Base-by-base conservation (phyloP, 2,329 filamentous ascomycete genomes). In the Camptophora hylomeconis region DNA sequence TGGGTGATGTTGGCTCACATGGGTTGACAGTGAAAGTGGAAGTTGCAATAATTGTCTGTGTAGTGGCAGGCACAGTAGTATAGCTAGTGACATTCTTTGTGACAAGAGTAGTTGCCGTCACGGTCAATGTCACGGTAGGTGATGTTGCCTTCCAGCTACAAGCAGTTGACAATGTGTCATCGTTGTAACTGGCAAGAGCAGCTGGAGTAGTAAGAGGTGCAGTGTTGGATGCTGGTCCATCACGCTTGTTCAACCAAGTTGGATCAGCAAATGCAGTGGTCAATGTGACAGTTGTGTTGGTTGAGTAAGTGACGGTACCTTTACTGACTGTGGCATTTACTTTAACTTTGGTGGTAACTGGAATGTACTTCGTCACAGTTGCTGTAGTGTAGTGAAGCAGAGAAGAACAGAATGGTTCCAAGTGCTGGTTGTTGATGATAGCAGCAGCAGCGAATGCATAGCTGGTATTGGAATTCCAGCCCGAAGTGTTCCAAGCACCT, bases 91-190 rank as follows among this genome's bases (percentile, higher is more conserved):
- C 20, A 18, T 17, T 19, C 5, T n/a, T 23, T 3, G 28, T 31
- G 10, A 18, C 28, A n/a, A 17, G 24, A n/a, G 22, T 19, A 5
- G 28, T 31, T 5, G 15, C 16, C 4, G 28, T 21, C 3, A 25
- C 14, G 3, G 22, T 31, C 3, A 16, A 24, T 3, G 28, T 25
- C 8, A 18, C 14, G n/a, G 12, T 25, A 7, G 20, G 16, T 12
- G 20, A 23, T 5, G 3, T 31, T 12, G 28, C 28, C 14, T 25
- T 19, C 28, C 28, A 31, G 28, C 28, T 31, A 17, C 28, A 31
- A 13, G 28, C 28, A 15, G 20, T 18, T 12, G 28, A 31, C 9
- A 31, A n/a, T 12, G 22, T 19, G 20, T 18, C 21, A 13, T 31
- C 22, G 3, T 16, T 19, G n/a, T 16, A 31, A 17, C n/a, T 24